Percentiles rank a stretch among this genome's conserved stretches.
Conservation (phyloP, 2,329 filamentous ascomycete species). For the Epichloe coenophiala region DNA sequence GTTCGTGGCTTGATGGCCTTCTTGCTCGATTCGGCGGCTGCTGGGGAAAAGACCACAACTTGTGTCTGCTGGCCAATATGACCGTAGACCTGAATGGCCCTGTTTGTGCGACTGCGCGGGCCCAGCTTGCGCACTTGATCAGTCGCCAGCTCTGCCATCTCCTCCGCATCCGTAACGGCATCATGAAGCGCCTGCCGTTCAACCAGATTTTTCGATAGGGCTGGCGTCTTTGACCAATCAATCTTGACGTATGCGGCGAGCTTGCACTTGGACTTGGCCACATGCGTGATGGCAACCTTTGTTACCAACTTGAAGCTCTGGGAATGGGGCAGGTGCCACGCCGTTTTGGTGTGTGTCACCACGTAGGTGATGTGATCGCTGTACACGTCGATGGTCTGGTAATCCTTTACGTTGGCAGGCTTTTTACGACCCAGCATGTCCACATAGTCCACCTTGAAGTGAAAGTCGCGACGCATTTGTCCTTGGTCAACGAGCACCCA, state of each 20-base stretch:
- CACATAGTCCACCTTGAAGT: slow-evolving; percentile 58
- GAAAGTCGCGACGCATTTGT: slow-evolving; percentile 63
- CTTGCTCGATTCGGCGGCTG: slow-evolving; percentile 30
- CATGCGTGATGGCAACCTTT: slow-evolving; percentile 88
- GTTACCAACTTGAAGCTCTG: slow-evolving; percentile 68
- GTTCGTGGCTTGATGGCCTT: slow-evolving; percentile 48
- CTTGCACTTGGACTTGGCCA: slow-evolving; percentile 85
- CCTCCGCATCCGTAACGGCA: slow-evolving; percentile 56
- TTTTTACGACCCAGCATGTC: slow-evolving; percentile 51
- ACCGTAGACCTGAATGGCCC: slow-evolving; percentile 69
- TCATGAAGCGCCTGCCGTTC: slow-evolving; percentile 64
- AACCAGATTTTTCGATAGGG: slow-evolving; percentile 46
- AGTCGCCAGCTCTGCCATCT: slow-evolving; percentile 61
- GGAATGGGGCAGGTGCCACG: slow-evolving; percentile 77
- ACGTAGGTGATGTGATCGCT: slow-evolving; percentile 62
- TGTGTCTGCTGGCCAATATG: slow-evolving; percentile 56
- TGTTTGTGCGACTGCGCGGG: slow-evolving; percentile 58
- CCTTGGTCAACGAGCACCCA: slow-evolving; percentile 63
- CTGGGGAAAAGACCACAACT: slow-evolving; percentile 45
- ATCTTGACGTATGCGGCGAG: slow-evolving; percentile 77
- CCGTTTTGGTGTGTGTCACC: slow-evolving; percentile 46
- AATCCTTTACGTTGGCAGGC: slow-evolving; percentile 56
- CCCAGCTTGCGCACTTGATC: slow-evolving; percentile 68
- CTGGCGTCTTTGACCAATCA: slow-evolving; percentile 65
- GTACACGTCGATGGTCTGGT: slow-evolving; percentile 74